These are phyloP conservation scores for Populus alba DNA, from an alignment of 345 rosid genomes.

Conservation along the genomic window DNA sequence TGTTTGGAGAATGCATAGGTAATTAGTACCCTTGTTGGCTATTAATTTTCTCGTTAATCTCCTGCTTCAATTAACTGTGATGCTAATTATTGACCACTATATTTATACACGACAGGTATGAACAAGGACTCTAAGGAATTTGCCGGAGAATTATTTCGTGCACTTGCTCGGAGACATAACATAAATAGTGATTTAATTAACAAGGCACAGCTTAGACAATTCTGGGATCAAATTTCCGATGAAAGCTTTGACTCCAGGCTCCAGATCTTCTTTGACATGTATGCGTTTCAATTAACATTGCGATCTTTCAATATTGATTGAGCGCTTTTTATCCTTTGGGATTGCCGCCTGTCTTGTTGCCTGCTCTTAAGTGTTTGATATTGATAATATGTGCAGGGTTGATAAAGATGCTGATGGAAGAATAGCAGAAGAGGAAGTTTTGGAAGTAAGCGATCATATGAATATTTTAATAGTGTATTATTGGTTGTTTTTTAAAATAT, in stretches of 20 bases:
- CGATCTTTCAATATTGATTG: too few relatives aligned
- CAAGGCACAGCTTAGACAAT: conserved; percentile 57
- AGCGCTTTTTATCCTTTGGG: not conserved
- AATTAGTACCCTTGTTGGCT: not conserved
- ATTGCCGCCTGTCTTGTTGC: not conserved
- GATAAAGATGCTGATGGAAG: conserved; percentile 84
- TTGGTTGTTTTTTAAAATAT: too few relatives aligned
- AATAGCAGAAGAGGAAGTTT: conserved; percentile 81
- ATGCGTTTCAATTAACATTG: not conserved
- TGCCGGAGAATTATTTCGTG: conserved; percentile 68
- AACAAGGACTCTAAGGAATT: conserved; percentile 83
- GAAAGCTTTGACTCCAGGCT: conserved; percentile 92
- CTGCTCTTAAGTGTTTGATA: not conserved
- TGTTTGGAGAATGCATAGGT: conserved; percentile 88
- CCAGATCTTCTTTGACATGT: conserved; percentile 90
- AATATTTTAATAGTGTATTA: not conserved
- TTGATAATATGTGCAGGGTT: conserved; percentile 41
- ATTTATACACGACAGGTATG: conserved; percentile 47
- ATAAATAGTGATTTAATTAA: conserved; percentile 60
- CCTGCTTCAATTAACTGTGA: too few relatives aligned
- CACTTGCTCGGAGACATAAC: conserved; percentile 63
- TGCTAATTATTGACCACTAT: not conserved
- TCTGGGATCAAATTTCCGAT: conserved; percentile 80
- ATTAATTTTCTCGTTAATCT: not conserved
- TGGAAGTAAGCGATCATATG: conserved; percentile 44